Conservation (phyloP, 164 flowering plant species). For the Macadamia tetraphylla region DNA sequence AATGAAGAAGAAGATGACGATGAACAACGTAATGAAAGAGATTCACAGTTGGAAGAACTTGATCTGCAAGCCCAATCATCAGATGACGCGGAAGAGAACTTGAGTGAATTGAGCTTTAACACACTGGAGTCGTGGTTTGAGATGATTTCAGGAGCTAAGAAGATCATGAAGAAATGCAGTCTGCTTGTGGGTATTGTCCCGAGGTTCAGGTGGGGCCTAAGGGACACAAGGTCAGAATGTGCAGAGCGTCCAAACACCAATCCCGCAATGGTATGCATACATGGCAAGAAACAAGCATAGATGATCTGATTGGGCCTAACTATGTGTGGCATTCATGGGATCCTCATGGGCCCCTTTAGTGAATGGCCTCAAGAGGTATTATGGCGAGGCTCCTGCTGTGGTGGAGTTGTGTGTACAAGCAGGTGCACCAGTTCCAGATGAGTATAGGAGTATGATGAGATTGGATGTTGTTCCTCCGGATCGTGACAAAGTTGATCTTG, state of each 20-base stretch:
- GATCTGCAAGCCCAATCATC: constrained; percentile 2
- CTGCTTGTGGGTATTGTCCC: constrained; percentile 76
- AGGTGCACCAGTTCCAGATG: constrained; percentile 69
- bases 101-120: constrained; percentile 30
- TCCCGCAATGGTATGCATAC: constrained; percentile 72
- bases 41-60: background rate
- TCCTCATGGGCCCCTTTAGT: constrained; percentile 34
- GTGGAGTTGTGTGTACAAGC: constrained; percentile 76
- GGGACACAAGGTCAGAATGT: constrained; percentile 83
- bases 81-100: constrained; percentile 12
- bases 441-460: constrained; percentile 70
- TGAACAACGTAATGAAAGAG: too few relatives aligned
- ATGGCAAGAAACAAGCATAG: constrained; percentile 82
- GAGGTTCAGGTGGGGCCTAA: constrained; percentile 88
- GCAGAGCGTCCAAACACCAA: constrained; percentile 83
- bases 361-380: constrained; percentile 68
- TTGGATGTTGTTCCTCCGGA: constrained; percentile 66
- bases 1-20: constrained; percentile 15
- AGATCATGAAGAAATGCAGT: constrained; percentile 59
- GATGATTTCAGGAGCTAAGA: constrained; percentile 47
- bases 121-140: constrained; percentile 56
- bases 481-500: constrained; percentile 74
- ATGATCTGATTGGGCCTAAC: constrained; percentile 64
- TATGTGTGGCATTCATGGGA: constrained; percentile 77
- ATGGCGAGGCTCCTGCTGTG: constrained; percentile 76